Base-by-base conservation (phyloP, 805 yeast genomes). In the Yamadazyma takamatsuzukensis region DNA sequence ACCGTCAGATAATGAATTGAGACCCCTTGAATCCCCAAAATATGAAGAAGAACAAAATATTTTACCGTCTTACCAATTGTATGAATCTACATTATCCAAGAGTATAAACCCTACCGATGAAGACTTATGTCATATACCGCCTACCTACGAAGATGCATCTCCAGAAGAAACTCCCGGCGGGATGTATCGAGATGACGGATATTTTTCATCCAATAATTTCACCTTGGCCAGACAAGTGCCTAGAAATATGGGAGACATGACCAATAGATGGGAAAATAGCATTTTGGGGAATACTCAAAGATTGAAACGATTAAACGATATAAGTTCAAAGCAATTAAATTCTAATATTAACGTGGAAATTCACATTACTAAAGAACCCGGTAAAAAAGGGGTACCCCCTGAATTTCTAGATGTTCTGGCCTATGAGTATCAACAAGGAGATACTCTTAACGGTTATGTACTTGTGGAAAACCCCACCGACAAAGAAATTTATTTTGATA, bases 41-140 rank as follows among this genome's bases (percentile, higher is more conserved):
- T 42, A 42, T 21, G 42, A 42, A 13, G 49, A 45, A 12, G 63
- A 51, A 17, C 67, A 68, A 1, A 62, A 56, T 33, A 62, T 64
- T 26, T 43, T 64, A 13, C 70, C 70, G 4, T 61, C 68, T 3
- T 64, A 64, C 40, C 63, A 60, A 29, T 56, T 64, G 61, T 60
- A 54, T 36, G 60, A 55, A 38, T 54, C 62, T 17, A 62, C 67
- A 4, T 53, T 64, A 25, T 59, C 67, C 14, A 60, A 58, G 32
- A 53, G 48, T 33, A 47, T 62, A 32, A 52, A 56, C 7, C 67
- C 69, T 8, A 47, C 54, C 12, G 37, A 40, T 1, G 66, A 61
- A 27, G 58, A 61, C 29, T 26, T 43, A 17, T 35, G 54, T 25
- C 40, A 45, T 3, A 55, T 47, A 18, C 69, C 69, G 2, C 70